Evolutionary conservation across 1,139 yeast genomes (phyloP), one percentile per base, ranked within the genome.

Genomic region (Petasospora fabianii): DNA sequence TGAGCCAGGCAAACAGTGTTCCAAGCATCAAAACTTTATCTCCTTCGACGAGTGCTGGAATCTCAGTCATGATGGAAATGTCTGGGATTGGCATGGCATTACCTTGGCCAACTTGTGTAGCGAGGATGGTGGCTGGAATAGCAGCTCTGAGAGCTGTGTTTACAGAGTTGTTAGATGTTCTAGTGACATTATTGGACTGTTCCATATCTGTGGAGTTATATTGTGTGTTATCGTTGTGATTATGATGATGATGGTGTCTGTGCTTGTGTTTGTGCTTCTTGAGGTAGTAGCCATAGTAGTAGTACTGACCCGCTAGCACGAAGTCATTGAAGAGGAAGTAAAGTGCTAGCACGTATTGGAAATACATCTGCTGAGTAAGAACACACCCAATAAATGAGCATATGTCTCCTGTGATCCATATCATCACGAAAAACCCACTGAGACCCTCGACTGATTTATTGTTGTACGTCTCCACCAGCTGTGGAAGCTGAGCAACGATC

Each of bases 401-500:
- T 19, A 84, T 69, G 58, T 92, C 98, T 5, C 97, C 98, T 47
- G 77, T 57, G 46, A 86, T 73, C 96, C 97, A 88, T 41, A 84
- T 76, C 15, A 75, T 47, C 6, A 92, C 68, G 53, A 90, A 87
- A 9, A 73, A 71, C n/a, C 84, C 75, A 7, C 96, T 84, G 22
- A 92, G 69, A 1, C 97, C 97, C 28, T 82, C 95, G 1, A 94
- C 95, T 1, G 95, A 82, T 55, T 85, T 81, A 56, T 73, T 77
- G 24, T 68, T 68, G 60, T 84, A 85, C 54, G 90, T 90, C 54
- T 81, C 77, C 43, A 79, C 62, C 15, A 87, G 80, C 58, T 90
- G 98, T 0, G 97, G 97, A 19, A 86, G 62, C 58, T 86, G 94
- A 1, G 97, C 96, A 52, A 88, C 80, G 32, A 88, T 68, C 85